These are phyloP conservation scores for Puccinia horiana DNA, from an alignment of 1,284 basidiomycete genomes.

Conservation along the genomic window DNA sequence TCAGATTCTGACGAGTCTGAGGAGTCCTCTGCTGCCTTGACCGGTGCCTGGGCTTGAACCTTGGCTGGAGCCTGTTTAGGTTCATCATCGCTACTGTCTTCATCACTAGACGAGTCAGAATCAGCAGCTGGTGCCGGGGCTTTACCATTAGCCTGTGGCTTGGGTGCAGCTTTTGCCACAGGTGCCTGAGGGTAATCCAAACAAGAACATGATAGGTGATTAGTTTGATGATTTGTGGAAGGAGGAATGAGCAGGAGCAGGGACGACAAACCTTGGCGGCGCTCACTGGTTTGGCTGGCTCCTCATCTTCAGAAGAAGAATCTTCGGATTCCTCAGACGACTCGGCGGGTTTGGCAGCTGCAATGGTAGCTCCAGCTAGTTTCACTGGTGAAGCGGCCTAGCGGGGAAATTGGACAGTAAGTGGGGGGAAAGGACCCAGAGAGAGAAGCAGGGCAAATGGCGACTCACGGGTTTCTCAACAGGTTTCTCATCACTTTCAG, in stretches of 20 bases:
- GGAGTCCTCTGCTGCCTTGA: not conserved
- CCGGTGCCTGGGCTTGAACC: no score
- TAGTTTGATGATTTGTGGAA: not conserved
- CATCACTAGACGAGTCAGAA: not conserved
- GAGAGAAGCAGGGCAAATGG: not conserved
- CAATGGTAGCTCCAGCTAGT: not conserved
- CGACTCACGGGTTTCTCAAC: not conserved
- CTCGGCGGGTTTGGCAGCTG: constrained; percentile 1
- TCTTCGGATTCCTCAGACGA: constrained; percentile 36
- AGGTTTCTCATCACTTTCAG: constrained; percentile 26
- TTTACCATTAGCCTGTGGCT: constrained; percentile 28
- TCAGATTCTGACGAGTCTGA: constrained; percentile 34
- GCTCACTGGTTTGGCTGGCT: not conserved
- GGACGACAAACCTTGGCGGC: not conserved
- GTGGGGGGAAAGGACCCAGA: not conserved
- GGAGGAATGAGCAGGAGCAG: not conserved
- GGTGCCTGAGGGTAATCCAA: not conserved
- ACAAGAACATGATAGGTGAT: not conserved
- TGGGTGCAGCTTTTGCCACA: not conserved
- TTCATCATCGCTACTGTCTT: not conserved
- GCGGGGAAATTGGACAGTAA: not conserved
- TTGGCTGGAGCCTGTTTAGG: not conserved
- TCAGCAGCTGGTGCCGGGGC: not conserved
- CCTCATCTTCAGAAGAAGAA: constrained; percentile 30
- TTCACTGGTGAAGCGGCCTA: not conserved